phyloP scores from a whole-genome alignment of 345 rosid genomes.

The Lumnitzera racemosa region DNA sequence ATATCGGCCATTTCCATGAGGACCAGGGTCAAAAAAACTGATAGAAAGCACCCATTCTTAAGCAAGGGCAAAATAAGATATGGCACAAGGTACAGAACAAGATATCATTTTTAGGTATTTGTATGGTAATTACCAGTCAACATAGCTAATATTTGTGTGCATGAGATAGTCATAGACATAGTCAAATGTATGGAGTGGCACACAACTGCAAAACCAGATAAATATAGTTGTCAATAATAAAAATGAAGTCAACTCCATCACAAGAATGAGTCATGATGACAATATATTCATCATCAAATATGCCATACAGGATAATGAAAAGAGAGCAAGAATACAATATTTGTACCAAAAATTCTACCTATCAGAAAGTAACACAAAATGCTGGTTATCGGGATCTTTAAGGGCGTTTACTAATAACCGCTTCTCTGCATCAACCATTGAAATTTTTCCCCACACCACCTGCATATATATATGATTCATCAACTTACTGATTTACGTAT shows the following conservation, averaged over 20 bases:
- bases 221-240: constrained; percentile 2
- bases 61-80: neutral
- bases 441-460: constrained; percentile 97
- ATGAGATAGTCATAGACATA: constrained; percentile 79
- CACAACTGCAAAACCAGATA: constrained; percentile 57
- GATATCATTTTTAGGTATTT: no score
- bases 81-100: neutral
- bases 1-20: constrained; percentile 97
- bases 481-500: no score
- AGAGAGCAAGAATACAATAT: neutral
- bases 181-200: constrained; percentile 87
- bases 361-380: constrained; percentile 94
- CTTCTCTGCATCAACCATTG: constrained; percentile 98
- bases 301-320: neutral
- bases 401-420: constrained; percentile 85
- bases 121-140: constrained; percentile 63
- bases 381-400: constrained; percentile 84
- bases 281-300: neutral
- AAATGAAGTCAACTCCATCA: neutral
- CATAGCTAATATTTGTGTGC: constrained; percentile 72
- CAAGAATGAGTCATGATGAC: constrained; percentile 4
- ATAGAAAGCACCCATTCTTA: constrained; percentile 11
- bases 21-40: constrained; percentile 96
- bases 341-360: constrained; percentile 33
- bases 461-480: constrained; percentile 12